Base-by-base conservation (phyloP, 2,329 filamentous ascomycete species). In the Proliferodiscus dingleyae region DNA sequence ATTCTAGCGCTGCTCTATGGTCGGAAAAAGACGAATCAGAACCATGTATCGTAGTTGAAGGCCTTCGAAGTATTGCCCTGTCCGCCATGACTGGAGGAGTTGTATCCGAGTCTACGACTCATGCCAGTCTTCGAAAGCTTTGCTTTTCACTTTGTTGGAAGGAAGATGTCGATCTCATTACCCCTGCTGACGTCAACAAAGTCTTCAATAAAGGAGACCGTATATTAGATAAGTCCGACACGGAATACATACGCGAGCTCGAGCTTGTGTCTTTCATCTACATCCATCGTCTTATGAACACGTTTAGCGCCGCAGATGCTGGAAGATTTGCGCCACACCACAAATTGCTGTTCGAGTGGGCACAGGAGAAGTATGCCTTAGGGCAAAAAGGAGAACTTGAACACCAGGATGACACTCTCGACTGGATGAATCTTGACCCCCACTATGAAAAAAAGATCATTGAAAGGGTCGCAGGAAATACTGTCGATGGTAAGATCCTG, bases 11-110 rank as follows among this genome's bases (percentile, higher is more conserved):
- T 13, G 53, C 47, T 26, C 40, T 54, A 7, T 57, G 49, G 42
- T 57, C 61, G 41, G 24, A 21, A 15, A 28, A 43, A 11, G 51
- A 44, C n/a, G 54, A 58, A 41, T 54, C 58, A 9, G 61, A 56
- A 4, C 60, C 62, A 7, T n/a, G n/a, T n/a, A n/a, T n/a, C n/a
- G n/a, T n/a, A n/a, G n/a, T n/a, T n/a, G n/a, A n/a, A n/a, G n/a
- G n/a, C n/a, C n/a, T n/a, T n/a, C n/a, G n/a, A n/a, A n/a, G n/a
- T n/a, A 43, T 65, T 11, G 57, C 61, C 15, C 55, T 52, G 8
- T 13, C 34, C 2, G 51, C 48, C 4, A 29, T 52, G 24, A 15
- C 29, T 21, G 36, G 23, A 15, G 32, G 41, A n/a, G n/a, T n/a
- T n/a, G n/a, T n/a, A n/a, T n/a, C n/a, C n/a, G n/a, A n/a, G n/a